phyloP scores from a whole-genome alignment of 139 green algal species.

The Coelastrella sp. region DNA sequence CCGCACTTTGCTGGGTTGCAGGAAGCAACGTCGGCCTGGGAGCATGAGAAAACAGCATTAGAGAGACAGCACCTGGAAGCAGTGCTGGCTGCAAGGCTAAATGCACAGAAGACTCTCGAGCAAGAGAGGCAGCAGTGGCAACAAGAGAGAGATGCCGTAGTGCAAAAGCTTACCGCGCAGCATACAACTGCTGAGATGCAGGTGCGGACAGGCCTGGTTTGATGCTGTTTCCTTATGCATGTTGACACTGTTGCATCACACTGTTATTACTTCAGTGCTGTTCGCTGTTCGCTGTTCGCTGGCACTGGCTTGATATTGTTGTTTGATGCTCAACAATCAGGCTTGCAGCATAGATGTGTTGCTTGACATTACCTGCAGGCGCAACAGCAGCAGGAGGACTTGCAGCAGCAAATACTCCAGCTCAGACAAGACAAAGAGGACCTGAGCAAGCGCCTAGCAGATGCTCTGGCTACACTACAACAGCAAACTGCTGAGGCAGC shows the following conservation, averaged over 20 bases:
- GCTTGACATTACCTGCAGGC: neutral
- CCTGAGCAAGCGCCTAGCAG: neutral
- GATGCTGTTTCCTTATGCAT: too few species aligned
- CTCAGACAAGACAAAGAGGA: neutral
- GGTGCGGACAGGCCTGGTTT: neutral
- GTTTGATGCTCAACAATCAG: neutral
- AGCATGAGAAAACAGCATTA: neutral
- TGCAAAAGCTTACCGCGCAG: constrained; percentile 27
- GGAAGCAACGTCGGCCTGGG: constrained; percentile 4
- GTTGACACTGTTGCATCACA: too few species aligned
- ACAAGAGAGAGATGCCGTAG: neutral
- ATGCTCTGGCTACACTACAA: neutral
- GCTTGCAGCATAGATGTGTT: neutral
- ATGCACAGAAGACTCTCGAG: constrained; percentile 12
- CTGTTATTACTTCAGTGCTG: neutral
- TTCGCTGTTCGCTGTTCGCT: too few species aligned
- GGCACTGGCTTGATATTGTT: neutral
- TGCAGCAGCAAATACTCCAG: constrained; percentile 1
- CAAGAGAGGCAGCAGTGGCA: constrained; percentile 26
- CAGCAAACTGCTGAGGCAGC: neutral
- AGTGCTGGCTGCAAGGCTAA: neutral
- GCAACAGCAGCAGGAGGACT: neutral
- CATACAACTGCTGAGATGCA: constrained; percentile 34
- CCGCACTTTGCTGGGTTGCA: neutral
- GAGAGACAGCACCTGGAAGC: constrained; percentile 7